These are phyloP conservation scores for Pyrenochaeta sp. DNA, from an alignment of 2,329 filamentous ascomycete species.

Conservation along the genomic window DNA sequence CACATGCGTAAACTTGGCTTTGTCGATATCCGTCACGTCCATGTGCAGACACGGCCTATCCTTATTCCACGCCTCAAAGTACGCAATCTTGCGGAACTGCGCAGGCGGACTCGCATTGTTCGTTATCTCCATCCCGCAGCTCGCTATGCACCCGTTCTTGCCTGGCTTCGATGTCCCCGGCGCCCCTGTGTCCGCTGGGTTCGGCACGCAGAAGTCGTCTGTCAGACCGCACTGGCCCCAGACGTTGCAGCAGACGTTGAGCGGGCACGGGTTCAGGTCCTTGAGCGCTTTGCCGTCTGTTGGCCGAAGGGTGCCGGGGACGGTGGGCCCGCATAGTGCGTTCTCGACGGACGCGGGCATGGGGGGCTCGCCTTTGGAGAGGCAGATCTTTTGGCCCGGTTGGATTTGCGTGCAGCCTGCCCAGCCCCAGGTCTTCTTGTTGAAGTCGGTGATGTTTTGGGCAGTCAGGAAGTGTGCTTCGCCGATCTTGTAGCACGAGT, in stretches of 20 bases:
- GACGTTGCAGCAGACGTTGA: constrained; percentile 16
- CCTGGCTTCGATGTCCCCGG: constrained; percentile 12
- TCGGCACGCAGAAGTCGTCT: constrained; percentile 51
- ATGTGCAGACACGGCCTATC: constrained; percentile 12
- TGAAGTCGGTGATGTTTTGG: constrained; percentile 50
- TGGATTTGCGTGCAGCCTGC: constrained; percentile 40
- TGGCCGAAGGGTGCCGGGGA: constrained; percentile 43
- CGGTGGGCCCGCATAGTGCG: constrained; percentile 57
- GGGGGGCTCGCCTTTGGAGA: constrained; percentile 35
- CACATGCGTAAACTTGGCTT: constrained; percentile 4
- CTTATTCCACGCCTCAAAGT: constrained; percentile 12
- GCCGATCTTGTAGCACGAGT: constrained; percentile 49
- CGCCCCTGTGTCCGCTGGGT: constrained; percentile 1
- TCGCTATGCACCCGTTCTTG: constrained; percentile 9
- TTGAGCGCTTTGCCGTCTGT: constrained; percentile 15
- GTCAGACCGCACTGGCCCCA: constrained; percentile 33
- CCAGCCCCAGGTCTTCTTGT: constrained; percentile 57
- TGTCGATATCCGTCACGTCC: constrained; percentile 5
- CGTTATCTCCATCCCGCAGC: constrained; percentile 11
- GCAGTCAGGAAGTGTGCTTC: constrained; percentile 44
- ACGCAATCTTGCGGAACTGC: constrained; percentile 6
- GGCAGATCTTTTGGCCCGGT: constrained; percentile 25
- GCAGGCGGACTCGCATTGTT: constrained; percentile 5
- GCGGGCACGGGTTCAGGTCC: constrained; percentile 16
- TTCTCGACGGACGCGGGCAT: constrained; percentile 50